Conservation (phyloP, 2,329 filamentous ascomycete genomes). For the Diplodia intermedia region DNA sequence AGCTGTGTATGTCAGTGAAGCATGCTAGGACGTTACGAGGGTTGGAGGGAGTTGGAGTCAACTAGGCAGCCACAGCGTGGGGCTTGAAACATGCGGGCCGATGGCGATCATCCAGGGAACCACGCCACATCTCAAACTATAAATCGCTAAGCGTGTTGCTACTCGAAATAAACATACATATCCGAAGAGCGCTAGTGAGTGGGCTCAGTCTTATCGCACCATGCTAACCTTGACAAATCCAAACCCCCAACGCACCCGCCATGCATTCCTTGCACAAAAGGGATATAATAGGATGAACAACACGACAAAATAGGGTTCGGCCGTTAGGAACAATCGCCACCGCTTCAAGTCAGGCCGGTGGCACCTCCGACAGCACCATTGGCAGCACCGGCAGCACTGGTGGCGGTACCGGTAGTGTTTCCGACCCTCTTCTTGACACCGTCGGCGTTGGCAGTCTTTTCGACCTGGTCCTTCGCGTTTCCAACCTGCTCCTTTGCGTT, state of each 20-base stretch:
- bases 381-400: constrained; percentile 34
- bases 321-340: not conserved
- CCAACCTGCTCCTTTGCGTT: constrained; percentile 35
- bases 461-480: constrained; percentile 6
- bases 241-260: not conserved
- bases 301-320: not conserved
- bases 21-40: no score
- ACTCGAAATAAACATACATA: not conserved
- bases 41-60: no score
- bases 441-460: constrained; percentile 33
- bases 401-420: constrained; percentile 30
- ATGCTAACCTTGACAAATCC: not conserved
- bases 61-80: no score
- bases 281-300: not conserved
- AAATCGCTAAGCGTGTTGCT: not conserved
- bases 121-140: not conserved
- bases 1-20: no score
- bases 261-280: not conserved
- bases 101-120: not conserved
- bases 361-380: constrained; percentile 41
- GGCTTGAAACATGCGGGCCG: not conserved
- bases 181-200: not conserved
- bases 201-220: not conserved
- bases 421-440: constrained; percentile 29
- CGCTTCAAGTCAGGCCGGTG: constrained; percentile 35